A percentile compares a stretch with the other conserved stretches of the same genome.
Evolutionary conservation across 257 asterid species (phyloP).

Genomic region (Petrea volubilis): DNA sequence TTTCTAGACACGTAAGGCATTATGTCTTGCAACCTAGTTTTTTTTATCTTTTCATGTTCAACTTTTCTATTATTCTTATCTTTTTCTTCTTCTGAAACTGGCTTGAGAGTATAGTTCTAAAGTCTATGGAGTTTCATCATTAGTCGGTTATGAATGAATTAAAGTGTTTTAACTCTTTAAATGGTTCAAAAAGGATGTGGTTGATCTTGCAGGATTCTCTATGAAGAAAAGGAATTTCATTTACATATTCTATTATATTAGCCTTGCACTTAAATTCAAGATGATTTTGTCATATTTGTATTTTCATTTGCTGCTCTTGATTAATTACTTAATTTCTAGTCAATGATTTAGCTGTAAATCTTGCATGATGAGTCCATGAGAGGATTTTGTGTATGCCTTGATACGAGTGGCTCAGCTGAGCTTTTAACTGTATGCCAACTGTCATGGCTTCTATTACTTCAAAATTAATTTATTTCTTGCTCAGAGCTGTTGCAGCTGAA

Average conservation of each 20-base stretch:
- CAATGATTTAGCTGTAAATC: conserved; percentile 10
- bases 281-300: neutral
- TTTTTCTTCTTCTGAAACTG: neutral
- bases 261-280: neutral
- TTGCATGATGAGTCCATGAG: neutral
- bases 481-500: conserved; percentile 96
- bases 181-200: neutral
- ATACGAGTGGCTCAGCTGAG: neutral
- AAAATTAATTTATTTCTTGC: conserved; percentile 16
- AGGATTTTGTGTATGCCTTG: neutral
- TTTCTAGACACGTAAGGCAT: conserved; percentile 76
- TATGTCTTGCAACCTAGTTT: neutral
- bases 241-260: neutral
- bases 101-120: neutral
- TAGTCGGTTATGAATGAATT: neutral
- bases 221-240: neutral
- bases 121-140: neutral
- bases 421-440: neutral
- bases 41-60: neutral
- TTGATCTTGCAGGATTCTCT: neutral
- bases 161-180: neutral
- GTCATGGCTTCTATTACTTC: conserved; percentile 20
- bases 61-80: neutral
- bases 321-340: neutral
- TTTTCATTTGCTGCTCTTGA: conserved; percentile 4